Percentiles rank a stretch among this genome's conserved stretches.
Evolutionary conservation across 371 early-diverging fungal species (phyloP).

Genomic region (Mucor mucedo): DNA sequence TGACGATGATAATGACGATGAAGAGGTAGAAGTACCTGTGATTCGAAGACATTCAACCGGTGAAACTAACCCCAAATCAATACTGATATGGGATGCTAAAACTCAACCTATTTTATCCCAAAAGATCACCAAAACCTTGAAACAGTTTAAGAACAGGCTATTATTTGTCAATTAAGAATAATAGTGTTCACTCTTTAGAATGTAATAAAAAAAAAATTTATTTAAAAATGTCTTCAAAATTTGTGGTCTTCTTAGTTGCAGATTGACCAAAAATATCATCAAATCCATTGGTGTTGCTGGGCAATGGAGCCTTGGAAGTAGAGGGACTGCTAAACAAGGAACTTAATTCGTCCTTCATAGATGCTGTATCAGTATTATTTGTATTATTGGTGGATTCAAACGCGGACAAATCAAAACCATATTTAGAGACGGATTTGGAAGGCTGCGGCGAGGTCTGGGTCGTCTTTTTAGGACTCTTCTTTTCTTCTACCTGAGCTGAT

Average conservation of each 20-base stretch:
- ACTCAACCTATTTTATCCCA: neutral
- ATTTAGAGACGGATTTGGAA: constrained; percentile 27
- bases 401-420: constrained; percentile 52
- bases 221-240: constrained; percentile 28
- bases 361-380: constrained; percentile 2
- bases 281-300: constrained; percentile 11
- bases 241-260: neutral
- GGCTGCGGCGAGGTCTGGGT: constrained; percentile 4
- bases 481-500: no score
- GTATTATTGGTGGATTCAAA: constrained; percentile 34
- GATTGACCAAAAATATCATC: constrained; percentile 26
- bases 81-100: constrained; percentile 24
- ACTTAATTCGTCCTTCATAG: constrained; percentile 45
- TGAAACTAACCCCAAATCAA: constrained; percentile 12
- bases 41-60: constrained; percentile 31
- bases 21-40: neutral
- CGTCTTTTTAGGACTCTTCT: neutral
- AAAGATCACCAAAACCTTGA: constrained; percentile 19
- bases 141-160: constrained; percentile 19
- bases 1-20: neutral
- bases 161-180: constrained; percentile 4
- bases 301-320: constrained; percentile 19
- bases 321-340: constrained; percentile 36
- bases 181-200: neutral
- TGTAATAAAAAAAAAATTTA: neutral